Conservation (phyloP, 2,329 filamentous ascomycete species). For the Cercospora zeae-maydis region DNA sequence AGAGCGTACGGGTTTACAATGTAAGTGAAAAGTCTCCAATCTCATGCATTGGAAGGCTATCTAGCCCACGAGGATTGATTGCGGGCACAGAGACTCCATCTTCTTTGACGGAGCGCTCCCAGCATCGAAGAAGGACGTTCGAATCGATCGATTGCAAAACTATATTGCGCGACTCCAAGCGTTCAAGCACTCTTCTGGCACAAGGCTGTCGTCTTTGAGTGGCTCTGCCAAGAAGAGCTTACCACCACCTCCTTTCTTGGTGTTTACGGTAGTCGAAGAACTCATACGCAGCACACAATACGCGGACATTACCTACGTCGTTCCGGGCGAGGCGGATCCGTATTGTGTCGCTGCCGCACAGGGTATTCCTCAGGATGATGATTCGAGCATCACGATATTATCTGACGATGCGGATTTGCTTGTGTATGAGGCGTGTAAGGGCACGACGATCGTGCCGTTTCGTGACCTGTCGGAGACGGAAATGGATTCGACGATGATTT, state of each 20-base stretch:
- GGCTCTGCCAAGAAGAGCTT: constrained; percentile 36
- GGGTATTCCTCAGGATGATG: constrained; percentile 38
- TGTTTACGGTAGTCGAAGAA: constrained; percentile 71
- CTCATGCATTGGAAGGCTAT: not conserved
- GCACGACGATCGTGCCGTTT: constrained; percentile 65
- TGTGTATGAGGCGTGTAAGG: constrained; percentile 63
- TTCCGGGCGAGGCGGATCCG: constrained; percentile 80
- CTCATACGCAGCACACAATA: constrained; percentile 46
- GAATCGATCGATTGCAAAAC: constrained; percentile 58
- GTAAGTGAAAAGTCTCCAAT: constrained; percentile 46
- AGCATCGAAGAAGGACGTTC: constrained; percentile 57
- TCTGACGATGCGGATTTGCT: constrained; percentile 88
- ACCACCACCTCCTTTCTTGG: constrained; percentile 65
- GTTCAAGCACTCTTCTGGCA: constrained; percentile 39
- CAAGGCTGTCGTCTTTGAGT: constrained; percentile 16
- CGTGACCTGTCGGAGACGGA: constrained; percentile 53
- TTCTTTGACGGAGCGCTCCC: constrained; percentile 87
- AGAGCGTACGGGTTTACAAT: constrained; percentile 55
- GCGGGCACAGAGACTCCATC: constrained; percentile 58
- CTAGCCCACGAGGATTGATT: not conserved
- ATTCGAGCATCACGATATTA: constrained; percentile 51
- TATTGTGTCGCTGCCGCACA: constrained; percentile 68
- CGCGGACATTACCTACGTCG: constrained; percentile 53
- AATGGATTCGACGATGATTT: constrained; percentile 21
- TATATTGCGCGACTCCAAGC: constrained; percentile 56